phyloP scores from a whole-genome alignment of 805 yeast genomes.

The Kregervanrija fluxuum region DNA sequence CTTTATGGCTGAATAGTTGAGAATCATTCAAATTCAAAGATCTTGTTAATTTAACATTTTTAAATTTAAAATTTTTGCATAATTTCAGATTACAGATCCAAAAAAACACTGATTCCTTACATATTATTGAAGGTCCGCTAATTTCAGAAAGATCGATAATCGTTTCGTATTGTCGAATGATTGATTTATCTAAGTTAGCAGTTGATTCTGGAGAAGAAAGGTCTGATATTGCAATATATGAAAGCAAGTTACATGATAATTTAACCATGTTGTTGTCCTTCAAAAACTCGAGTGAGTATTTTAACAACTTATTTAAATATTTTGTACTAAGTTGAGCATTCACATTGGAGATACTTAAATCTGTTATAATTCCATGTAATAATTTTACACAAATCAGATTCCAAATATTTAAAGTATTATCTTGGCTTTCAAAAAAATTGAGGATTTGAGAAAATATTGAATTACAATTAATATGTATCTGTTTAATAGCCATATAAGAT shows the following conservation, averaged over 20 bases:
- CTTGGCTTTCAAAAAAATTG: conserved; percentile 16
- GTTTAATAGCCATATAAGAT: not conserved
- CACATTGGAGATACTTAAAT: not conserved
- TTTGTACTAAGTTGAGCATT: not conserved
- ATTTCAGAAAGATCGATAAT: conserved; percentile 48
- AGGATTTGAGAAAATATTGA: conserved; percentile 9
- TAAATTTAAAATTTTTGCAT: conserved; percentile 28
- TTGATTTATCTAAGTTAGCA: conserved; percentile 29
- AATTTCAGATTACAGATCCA: conserved; percentile 42
- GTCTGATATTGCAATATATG: conserved; percentile 6
- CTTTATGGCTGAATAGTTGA: conserved; percentile 19
- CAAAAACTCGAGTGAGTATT: conserved; percentile 29
- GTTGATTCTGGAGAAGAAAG: not conserved
- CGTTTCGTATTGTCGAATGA: conserved; percentile 41
- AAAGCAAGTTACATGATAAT: conserved; percentile 29
- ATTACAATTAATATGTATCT: conserved; percentile 1
- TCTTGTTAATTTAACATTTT: conserved; percentile 21
- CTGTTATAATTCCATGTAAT: conserved; percentile 4
- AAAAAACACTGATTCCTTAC: conserved; percentile 41
- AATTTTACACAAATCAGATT: conserved; percentile 7
- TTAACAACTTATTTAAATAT: conserved; percentile 24
- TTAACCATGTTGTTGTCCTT: conserved; percentile 24
- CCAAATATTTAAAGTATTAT: conserved; percentile 11
- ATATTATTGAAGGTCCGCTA: conserved; percentile 49
- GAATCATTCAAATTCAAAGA: conserved; percentile 4